Base-by-base conservation (phyloP, 306 rosid genomes). In the Lupinus albus region DNA sequence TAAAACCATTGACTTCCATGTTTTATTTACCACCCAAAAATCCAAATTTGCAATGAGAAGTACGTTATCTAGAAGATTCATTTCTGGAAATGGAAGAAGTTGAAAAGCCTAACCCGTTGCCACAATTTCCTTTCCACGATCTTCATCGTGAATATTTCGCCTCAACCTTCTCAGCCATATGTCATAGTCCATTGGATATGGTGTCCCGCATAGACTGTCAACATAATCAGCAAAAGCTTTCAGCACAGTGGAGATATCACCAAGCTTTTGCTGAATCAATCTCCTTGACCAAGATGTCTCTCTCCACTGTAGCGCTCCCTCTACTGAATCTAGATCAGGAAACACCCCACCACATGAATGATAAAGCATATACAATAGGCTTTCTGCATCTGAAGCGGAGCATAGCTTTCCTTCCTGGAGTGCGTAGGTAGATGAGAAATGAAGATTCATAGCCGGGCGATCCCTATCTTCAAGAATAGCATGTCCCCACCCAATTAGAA, bases 321-420 rank as follows among this genome's bases (percentile, higher is more conserved):
- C 99, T 41, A 93, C 96, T 4, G 97, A 93, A 79, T 93, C 97
- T 39, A 88, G 81, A 54, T 90, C 96, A 8, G 95, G 93, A 63
- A 85, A 83, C 39, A 79, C 76, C 46, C 96, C 99, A 11, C 97
- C 99, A 14, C 88, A 79, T 47, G 88, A 81, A 80, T 75, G 83
- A 82, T 86, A 93, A 70, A 93, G 96, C 96, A 93, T 86, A 44
- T 93, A 93, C 63, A 93, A 91, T 36, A 93, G 85, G 83, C 99
- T 90, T 83, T 93, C 99, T 2, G 97, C 97, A 79, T 93, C 99
- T 39, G 99, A 93, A 54, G 99, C 96, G 0, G 99, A 89, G 75
- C 99, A 93, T 25, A 93, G 77, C 69, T 88, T 93, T 66, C 97
- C 99, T 70, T 93, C 96, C 72, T 93, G 99, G 64, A 93, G 96